Base-by-base conservation (phyloP, 129 eudicot genomes). In the Flaveria robusta region DNA sequence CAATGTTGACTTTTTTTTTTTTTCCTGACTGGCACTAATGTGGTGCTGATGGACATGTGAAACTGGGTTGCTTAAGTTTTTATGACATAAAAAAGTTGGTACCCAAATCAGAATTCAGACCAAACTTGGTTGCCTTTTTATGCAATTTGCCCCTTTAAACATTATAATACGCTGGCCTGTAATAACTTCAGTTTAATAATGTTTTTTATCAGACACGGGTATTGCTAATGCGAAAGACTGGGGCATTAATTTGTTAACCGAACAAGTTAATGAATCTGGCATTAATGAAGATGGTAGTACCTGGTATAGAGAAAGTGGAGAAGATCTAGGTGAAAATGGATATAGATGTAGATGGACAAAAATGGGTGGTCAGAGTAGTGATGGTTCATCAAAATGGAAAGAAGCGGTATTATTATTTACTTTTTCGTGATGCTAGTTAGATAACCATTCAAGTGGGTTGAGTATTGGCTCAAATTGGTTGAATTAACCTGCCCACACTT, bases 201-300 rank as follows among this genome's bases (percentile, higher is more conserved):
- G 58, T 14, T 74, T 64, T 45, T 63, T 68, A 10, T 19, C 79
- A 92, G 98, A 92, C 66, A 92, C 93, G 56, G 98, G 98, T 49
- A 92, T 89, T 70, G 98, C 98, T 77, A 92, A 90, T 81, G 98
- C 90, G 92, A 90, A 86, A 77, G 93, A 92, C 31, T 86, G 90
- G 98, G 98, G 94, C 68, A 92, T 92, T 49, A 87, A 77, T 76
- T 69, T 91, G 85, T 71, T 84, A 70, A 81, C 77, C 34, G 98
- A 92, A 74, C 74, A 81, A 42, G 89, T 82, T 6, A 87, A 81
- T 34, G 98, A 92, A 87, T 76, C 91, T 43, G 93, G 98, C 34
- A 88, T 79, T 52, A 92, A 89, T 75, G 98, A 92, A 66, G 96
- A 92, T 85, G 96, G 96, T 20, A 89, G 96, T 75, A 84, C 87